Conservation (phyloP, 2,329 filamentous ascomycete genomes). For the Daldinia sp. region DNA sequence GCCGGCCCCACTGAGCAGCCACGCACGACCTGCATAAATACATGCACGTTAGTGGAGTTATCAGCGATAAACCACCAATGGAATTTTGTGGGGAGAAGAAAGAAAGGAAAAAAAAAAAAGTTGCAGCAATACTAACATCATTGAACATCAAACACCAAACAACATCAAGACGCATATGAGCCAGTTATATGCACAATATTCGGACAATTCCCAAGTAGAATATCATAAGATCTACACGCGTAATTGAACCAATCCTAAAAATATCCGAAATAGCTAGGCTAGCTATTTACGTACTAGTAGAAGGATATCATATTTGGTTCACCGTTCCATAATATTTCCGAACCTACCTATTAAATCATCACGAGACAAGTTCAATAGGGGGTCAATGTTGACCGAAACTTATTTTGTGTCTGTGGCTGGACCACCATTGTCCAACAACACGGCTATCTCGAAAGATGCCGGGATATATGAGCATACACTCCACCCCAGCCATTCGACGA, state of each 20-base stretch:
- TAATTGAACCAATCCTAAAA: constrained; percentile 14
- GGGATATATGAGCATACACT: constrained; percentile 89
- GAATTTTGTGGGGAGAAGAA: constrained; percentile 25
- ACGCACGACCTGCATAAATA: constrained; percentile 24
- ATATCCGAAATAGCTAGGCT: neutral
- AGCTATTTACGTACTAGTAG: neutral
- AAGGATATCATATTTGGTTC: constrained; percentile 7
- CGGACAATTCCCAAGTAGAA: constrained; percentile 17
- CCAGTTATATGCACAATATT: constrained; percentile 11
- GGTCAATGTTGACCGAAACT: constrained; percentile 68
- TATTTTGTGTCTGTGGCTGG: constrained; percentile 71
- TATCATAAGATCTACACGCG: constrained; percentile 6
- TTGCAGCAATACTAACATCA: constrained; percentile 13
- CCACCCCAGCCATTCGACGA: constrained; percentile 80
- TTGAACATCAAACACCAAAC: constrained; percentile 1
- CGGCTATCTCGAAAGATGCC: constrained; percentile 78
- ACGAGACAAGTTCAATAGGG: constrained; percentile 15
- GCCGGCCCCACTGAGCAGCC: constrained; percentile 27
- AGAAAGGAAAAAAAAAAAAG: constrained; percentile 4
- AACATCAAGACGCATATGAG: constrained; percentile 7
- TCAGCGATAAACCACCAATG: constrained; percentile 22
- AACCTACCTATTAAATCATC: constrained; percentile 6
- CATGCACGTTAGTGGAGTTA: constrained; percentile 28
- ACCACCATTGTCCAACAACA: constrained; percentile 70
- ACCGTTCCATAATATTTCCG: neutral